These are phyloP conservation scores for Flaveria linearis DNA, from an alignment of 129 eudicot species.

Conservation along the genomic window DNA sequence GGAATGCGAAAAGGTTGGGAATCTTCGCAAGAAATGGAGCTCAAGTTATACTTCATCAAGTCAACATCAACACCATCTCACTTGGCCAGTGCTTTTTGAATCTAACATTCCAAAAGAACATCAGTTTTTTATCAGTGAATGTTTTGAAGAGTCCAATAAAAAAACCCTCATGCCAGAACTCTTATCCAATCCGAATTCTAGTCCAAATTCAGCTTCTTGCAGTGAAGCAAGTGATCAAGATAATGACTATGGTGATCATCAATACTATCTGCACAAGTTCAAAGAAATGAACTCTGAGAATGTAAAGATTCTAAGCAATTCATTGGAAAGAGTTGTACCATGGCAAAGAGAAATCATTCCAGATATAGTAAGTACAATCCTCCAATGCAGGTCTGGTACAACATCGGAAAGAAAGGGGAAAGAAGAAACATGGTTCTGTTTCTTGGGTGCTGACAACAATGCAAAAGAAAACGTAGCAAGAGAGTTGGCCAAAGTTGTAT, in stretches of 20 bases:
- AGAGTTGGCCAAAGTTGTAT: conserved; percentile 60
- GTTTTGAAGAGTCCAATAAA: conserved; percentile 35
- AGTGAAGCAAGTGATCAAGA: conserved; percentile 64
- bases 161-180: conserved; percentile 58
- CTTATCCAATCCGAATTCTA: conserved; percentile 80
- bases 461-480: conserved; percentile 58
- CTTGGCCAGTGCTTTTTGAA: conserved; percentile 52
- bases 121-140: conserved; percentile 39
- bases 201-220: conserved; percentile 87
- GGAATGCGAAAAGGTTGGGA: conserved; percentile 57
- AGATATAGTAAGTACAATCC: conserved; percentile 57
- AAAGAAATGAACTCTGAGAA: conserved; percentile 58
- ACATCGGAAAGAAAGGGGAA: conserved; percentile 29
- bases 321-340: conserved; percentile 72
- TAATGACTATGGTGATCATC: neutral
- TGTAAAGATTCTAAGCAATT: conserved; percentile 40
- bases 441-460: conserved; percentile 57
- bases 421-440: conserved; percentile 67
- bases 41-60: conserved; percentile 27
- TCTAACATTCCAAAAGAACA: conserved; percentile 49
- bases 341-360: conserved; percentile 70
- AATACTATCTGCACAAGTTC: conserved; percentile 43
- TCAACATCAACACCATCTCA: conserved; percentile 33
- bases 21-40: conserved; percentile 66
- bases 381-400: conserved; percentile 59